Percentiles rank a stretch among this genome's conserved stretches.
These are phyloP conservation scores for Blastobotrys serpentis DNA, from an alignment of 1,139 yeast genomes.

Conservation along the genomic window DNA sequence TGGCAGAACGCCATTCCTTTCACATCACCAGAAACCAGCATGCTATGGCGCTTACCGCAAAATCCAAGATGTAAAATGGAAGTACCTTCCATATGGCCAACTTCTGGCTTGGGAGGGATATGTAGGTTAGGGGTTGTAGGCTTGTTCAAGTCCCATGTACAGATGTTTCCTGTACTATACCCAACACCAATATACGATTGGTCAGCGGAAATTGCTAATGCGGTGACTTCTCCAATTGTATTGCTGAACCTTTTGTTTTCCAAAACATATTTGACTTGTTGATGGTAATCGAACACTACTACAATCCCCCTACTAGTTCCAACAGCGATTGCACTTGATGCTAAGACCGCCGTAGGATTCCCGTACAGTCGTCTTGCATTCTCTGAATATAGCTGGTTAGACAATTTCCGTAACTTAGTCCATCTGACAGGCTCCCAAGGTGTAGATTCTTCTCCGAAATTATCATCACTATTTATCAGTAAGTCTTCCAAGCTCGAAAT, in stretches of 20 bases:
- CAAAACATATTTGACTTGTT: conserved; percentile 47
- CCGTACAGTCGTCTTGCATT: conserved; percentile 49
- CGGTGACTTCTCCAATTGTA: conserved; percentile 44
- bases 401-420: conserved; percentile 45
- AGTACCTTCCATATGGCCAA: conserved; percentile 54
- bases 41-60: conserved; percentile 55
- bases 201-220: conserved; percentile 51
- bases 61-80: conserved; percentile 53
- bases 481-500: conserved; percentile 22
- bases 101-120: conserved; percentile 40
- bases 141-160: conserved; percentile 47
- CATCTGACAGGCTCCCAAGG: conserved; percentile 43
- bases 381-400: conserved; percentile 42
- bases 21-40: conserved; percentile 57
- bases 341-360: conserved; percentile 46
- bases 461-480: conserved; percentile 3
- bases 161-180: conserved; percentile 46
- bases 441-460: conserved; percentile 2
- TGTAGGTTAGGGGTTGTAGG: conserved; percentile 35
- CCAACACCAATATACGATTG: conserved; percentile 52
- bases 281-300: conserved; percentile 63
- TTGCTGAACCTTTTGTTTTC: conserved; percentile 31
- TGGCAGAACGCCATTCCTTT: conserved; percentile 62
- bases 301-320: conserved; percentile 64
- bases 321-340: conserved; percentile 54